Base-by-base conservation (phyloP, 2,329 filamentous ascomycete species). In the Epichloe sibirici region DNA sequence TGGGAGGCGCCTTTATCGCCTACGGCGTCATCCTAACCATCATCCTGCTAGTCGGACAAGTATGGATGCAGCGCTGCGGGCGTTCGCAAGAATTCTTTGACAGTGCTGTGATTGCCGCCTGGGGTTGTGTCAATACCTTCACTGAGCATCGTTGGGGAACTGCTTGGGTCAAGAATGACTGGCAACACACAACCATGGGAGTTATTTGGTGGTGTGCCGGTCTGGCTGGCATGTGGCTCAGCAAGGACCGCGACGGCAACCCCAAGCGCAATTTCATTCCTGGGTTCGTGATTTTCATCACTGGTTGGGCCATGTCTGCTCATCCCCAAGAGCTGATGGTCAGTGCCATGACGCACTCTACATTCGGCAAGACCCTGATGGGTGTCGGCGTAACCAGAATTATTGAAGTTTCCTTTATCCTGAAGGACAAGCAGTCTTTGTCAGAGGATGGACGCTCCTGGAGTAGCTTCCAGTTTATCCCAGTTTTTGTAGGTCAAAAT, bases 151-250 rank as follows among this genome's bases (percentile, higher is more conserved):
- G 86, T 50, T 98, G 93, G 93, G 93, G 93, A 51, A 76, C 76
- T 1, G 78, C 81, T 0, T 98, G 93, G 93, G 89, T 86, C 50
- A 82, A 81, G 69, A 97, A 96, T 64, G 93, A 98, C 67, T 82
- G 95, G 71, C 91, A 98, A 68, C 93, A 98, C 68, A 98, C 93
- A 0, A 88, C 87, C n/a, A 97, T 98, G 91, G 93, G 93, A n/a
- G 82, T 98, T 56, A 83, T 98, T 49, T 98, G 93, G 93, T 98
- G 91, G 91, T 87, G 83, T 61, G 91, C 93, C 7, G 93, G 93
- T 25, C 73, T 98, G 34, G 79, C 91, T 11, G 93, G 93, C 43
- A 78, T 98, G 50, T 98, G 91, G 93, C 75, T 98, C 40, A 95
- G 89, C 66, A 80, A 82, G 57, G 88, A 85, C 65, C 82, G 88